Evolutionary conservation across 2,329 filamentous ascomycete species (phyloP), one percentile per base, ranked within the genome.

Genomic region (Niveomyces coronatus): DNA sequence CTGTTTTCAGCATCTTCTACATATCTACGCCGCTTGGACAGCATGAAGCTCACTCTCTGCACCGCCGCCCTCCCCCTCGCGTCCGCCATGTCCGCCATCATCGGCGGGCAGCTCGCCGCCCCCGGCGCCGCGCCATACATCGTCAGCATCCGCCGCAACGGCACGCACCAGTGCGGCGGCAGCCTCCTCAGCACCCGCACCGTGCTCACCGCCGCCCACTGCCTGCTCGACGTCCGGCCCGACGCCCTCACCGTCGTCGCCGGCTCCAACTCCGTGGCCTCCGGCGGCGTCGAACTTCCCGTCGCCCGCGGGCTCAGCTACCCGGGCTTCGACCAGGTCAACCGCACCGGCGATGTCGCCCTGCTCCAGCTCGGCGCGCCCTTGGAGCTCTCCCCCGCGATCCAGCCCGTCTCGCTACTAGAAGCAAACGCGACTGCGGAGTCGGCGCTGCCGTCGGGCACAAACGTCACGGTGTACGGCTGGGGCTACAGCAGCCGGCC

Each of bases 401-500:
- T 35, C 26, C 5, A 18, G 26, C 19, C 31, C 15, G 16, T 40
- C 16, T n/a, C n/a, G n/a, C n/a, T n/a, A n/a, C n/a, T n/a, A n/a
- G n/a, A n/a, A n/a, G n/a, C n/a, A n/a, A n/a, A n/a, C n/a, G n/a
- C n/a, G n/a, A n/a, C n/a, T n/a, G n/a, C n/a, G n/a, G n/a, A n/a
- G n/a, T n/a, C n/a, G n/a, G n/a, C n/a, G n/a, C n/a, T 40, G 2
- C 13, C 18, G 6, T 15, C 26, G 8, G 37, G 37, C 37, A 40
- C 37, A 31, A 40, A 40, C 26, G 37, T 35, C 13, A 30, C 37
- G 2, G n/a, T 24, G 11, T 40, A 31, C 26, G 37, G 37, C 31
- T 40, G 37, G 37, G 37, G 37, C 18, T 35, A 35, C 20, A 40
- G 19, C 31, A 35, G n/a, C 26, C 35, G 5, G 8, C 37, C 37